phyloP scores from a whole-genome alignment of 495 filamentous ascomycete species.

The Penicillium lividum region DNA sequence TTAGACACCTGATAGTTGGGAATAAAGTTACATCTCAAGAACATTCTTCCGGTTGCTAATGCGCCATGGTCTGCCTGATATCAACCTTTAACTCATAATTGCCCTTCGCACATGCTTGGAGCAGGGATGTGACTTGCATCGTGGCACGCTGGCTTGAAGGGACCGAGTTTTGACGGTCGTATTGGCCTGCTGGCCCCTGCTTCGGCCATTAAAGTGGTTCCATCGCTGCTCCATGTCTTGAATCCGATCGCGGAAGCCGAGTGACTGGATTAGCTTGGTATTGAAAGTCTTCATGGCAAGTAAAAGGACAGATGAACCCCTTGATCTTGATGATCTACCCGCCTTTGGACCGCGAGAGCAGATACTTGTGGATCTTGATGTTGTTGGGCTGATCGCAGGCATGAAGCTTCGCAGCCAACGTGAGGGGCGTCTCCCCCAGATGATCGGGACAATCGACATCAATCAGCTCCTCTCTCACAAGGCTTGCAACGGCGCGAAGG shows the following conservation, averaged over 20 bases:
- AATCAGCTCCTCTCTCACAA: neutral
- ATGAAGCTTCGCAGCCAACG: neutral
- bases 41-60: too few species aligned
- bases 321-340: neutral
- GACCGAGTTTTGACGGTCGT: too few species aligned
- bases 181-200: neutral
- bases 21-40: too few species aligned
- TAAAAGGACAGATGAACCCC: neutral
- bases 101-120: too few species aligned
- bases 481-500: neutral
- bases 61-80: too few species aligned
- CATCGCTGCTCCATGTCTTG: neutral
- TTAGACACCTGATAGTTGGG: too few species aligned
- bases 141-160: too few species aligned
- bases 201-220: too few species aligned
- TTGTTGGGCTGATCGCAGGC: neutral
- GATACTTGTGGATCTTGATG: neutral
- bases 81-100: too few species aligned
- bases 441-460: slow-evolving; percentile 9
- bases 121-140: too few species aligned
- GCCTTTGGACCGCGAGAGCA: neutral
- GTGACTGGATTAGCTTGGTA: neutral
- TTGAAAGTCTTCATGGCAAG: neutral
- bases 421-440: neutral
- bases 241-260: neutral